Evolutionary conservation across 2,329 filamentous ascomycete species (phyloP), one percentile per base, ranked within the genome.

Genomic region (Xylariaceae sp.): DNA sequence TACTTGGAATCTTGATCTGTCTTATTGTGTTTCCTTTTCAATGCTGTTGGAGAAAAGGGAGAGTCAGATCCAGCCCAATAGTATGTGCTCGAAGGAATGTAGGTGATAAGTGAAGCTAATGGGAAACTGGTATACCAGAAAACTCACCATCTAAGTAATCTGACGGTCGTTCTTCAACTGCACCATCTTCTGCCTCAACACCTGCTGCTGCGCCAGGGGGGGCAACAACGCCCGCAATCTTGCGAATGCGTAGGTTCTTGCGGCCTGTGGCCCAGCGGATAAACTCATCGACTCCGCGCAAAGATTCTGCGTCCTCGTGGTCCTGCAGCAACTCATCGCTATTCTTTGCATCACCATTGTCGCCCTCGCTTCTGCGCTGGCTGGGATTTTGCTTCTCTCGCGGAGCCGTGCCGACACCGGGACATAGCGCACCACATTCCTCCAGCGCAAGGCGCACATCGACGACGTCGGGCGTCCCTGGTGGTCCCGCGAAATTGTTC

Each of bases 1-100:
- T 91, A 96, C 65, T 93, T 87, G 8, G 87, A 87, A 67, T 96
- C 92, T 66, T 95, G 91, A 58, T 89, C 90, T 1, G 88, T 89
- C 64, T 94, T 95, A 74, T 87, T 92, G 71, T 96, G 90, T 68
- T 95, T 96, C 74, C 92, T 94, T 73, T 96, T 97, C 35, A 97
- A 76, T 4, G 86, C 88, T 89, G 60, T 49, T 33, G 26, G 13
- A 20, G 21, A 50, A 40, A 5, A 21, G 21, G n/a, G n/a, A n/a
- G 2, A 16, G 21, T 46, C 13, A 43, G 43, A 18, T 26, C 4
- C 26, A 33, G 41, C 13, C 13, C 26, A 40, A 30, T 23, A 23
- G 15, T 8, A 32, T 24, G 36, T 13, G 2, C 21, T 30, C 4
- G 26, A 10, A 35, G 18, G 29, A 15, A 37, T 32, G n/a, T n/a